Evolutionary conservation across 2,329 filamentous ascomycete genomes (phyloP).

Genomic region (Epicoccum sorghinum): DNA sequence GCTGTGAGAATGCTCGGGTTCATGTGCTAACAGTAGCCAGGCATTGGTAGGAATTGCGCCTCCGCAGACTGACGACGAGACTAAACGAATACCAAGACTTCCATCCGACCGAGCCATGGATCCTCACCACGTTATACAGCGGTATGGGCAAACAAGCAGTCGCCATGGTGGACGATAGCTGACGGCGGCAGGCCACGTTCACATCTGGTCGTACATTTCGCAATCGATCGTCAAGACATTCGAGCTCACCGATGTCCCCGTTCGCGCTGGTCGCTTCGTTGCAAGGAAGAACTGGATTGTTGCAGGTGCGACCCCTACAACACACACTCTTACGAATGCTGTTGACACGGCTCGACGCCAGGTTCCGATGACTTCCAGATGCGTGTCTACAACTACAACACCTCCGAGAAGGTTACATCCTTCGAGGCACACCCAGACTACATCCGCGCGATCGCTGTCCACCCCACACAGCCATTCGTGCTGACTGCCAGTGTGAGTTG

Average conservation of each 20-base stretch:
- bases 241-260: conserved; percentile 96
- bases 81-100: conserved; percentile 75
- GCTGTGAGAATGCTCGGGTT: conserved; percentile 2
- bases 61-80: conserved; percentile 1
- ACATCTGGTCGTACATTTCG: conserved; percentile 91
- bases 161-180: conserved; percentile 23
- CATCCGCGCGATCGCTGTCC: conserved; percentile 93
- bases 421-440: conserved; percentile 99
- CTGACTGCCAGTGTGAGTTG: conserved; percentile 75
- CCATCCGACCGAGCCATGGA: conserved; percentile 94
- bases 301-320: conserved; percentile 63
- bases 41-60: conserved; percentile 40
- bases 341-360: conserved; percentile 33
- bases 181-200: conserved; percentile 78
- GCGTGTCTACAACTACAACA: conserved; percentile 96
- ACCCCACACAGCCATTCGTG: conserved; percentile 94
- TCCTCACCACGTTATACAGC: conserved; percentile 93
- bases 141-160: conserved; percentile 58
- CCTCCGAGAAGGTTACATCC: conserved; percentile 94
- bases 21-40: conserved; percentile 36
- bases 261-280: conserved; percentile 94
- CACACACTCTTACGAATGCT: neutral
- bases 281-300: conserved; percentile 99
- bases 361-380: conserved; percentile 83
- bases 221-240: conserved; percentile 96